A percentile compares a stretch with the other conserved stretches of the same genome.
These are phyloP conservation scores for Dioscorea cayenensis DNA, from an alignment of 116 monocot species.

Conservation along the genomic window DNA sequence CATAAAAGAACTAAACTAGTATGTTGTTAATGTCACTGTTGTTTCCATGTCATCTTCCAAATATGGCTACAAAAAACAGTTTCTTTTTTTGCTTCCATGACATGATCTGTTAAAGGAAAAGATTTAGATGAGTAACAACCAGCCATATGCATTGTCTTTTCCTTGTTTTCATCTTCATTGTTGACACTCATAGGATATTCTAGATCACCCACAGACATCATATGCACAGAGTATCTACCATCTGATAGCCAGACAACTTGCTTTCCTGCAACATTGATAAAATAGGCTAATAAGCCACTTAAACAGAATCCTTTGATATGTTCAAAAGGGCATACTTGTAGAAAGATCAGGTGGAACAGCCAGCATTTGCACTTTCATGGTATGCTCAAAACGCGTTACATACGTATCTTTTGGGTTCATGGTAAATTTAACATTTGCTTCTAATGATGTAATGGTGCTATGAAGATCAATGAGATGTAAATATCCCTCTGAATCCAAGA, in stretches of 20 bases:
- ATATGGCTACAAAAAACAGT: not conserved
- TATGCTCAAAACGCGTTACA: conserved; percentile 30
- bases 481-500: conserved; percentile 74
- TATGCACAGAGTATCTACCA: conserved; percentile 60
- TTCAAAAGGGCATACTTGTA: conserved; percentile 39
- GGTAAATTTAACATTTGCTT: conserved; percentile 6
- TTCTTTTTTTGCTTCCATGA: not conserved
- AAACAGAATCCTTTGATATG: conserved; percentile 9
- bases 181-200: conserved; percentile 21
- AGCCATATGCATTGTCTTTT: conserved; percentile 28
- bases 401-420: conserved; percentile 14
- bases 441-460: conserved; percentile 19
- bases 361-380: conserved; percentile 58
- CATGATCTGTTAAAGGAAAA: not conserved
- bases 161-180: conserved; percentile 25
- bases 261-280: conserved; percentile 41
- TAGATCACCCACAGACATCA: conserved; percentile 33
- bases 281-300: conserved; percentile 9
- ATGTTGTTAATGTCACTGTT: no score
- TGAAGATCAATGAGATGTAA: conserved; percentile 50
- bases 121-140: conserved; percentile 23
- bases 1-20: no score
- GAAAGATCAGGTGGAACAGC: conserved; percentile 56
- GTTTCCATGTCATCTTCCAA: no score
- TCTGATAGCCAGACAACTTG: conserved; percentile 75